Conservation (phyloP, 305 asterid species). For the Rubia peregrina region DNA sequence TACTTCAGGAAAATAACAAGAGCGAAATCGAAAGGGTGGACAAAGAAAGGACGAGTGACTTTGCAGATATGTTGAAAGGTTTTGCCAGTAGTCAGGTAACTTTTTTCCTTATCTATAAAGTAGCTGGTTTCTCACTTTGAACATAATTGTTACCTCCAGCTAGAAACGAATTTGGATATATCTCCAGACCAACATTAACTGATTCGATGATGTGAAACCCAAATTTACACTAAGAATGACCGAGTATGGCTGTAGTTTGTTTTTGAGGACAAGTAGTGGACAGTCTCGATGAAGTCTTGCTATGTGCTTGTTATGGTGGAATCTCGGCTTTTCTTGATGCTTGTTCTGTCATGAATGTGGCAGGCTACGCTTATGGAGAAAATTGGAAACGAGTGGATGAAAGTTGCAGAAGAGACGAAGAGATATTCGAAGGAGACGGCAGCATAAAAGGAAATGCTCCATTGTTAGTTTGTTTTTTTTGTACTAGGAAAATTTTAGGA, state of each 20-base stretch:
- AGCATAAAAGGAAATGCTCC: constrained; percentile 13
- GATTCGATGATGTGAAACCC: too few species aligned
- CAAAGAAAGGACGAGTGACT: constrained; percentile 60
- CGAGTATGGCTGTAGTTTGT: neutral
- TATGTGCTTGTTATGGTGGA: neutral
- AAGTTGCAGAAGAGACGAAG: constrained; percentile 71
- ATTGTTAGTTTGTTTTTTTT: neutral
- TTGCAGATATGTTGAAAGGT: constrained; percentile 83
- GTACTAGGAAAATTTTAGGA: neutral
- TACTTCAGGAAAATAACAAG: constrained; percentile 79
- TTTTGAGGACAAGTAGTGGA: neutral
- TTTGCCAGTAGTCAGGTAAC: constrained; percentile 78
- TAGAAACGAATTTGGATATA: neutral
- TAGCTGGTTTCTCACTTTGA: neutral
- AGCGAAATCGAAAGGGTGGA: constrained; percentile 79
- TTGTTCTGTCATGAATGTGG: constrained; percentile 14
- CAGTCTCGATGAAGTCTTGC: neutral
- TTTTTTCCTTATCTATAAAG: neutral
- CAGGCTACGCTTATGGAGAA: constrained; percentile 71
- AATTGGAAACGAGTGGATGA: constrained; percentile 72
- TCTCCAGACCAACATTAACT: too few species aligned
- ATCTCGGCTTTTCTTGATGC: neutral
- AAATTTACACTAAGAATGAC: too few species aligned
- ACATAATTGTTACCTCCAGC: too few species aligned
- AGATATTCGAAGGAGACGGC: constrained; percentile 44